Percentiles rank a stretch among this genome's conserved stretches.
phyloP scores from a whole-genome alignment of 108 stramenopile species.

The Fragilaria crotonensis region DNA sequence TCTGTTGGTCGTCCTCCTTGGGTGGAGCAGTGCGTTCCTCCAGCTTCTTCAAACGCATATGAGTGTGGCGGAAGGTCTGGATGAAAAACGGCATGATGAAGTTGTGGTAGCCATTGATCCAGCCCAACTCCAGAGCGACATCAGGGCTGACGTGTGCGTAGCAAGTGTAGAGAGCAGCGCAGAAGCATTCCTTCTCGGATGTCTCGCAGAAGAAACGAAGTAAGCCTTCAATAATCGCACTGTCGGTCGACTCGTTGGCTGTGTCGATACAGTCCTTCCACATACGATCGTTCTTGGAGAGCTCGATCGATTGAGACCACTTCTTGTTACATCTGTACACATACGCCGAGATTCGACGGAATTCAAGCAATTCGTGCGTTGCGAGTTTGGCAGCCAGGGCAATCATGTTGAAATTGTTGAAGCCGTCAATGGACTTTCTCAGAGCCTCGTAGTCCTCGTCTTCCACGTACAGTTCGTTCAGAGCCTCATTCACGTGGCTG shows the following conservation, averaged over 20 bases:
- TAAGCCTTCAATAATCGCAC: constrained; percentile 90
- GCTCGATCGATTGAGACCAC: constrained; percentile 90
- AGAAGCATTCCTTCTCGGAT: constrained; percentile 97
- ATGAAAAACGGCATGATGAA: constrained; percentile 98
- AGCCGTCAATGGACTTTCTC: constrained; percentile 92
- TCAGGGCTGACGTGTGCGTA: constrained; percentile 96
- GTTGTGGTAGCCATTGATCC: constrained; percentile 97
- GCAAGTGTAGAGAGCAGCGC: constrained; percentile 95
- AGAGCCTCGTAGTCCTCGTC: constrained; percentile 98
- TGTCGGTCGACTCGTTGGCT: constrained; percentile 89
- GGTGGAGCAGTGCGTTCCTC: constrained; percentile 91
- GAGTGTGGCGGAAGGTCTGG: constrained; percentile 91
- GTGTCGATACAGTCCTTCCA: constrained; percentile 99
- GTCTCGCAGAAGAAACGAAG: constrained; percentile 98
- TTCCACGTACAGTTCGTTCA: constrained; percentile 96
- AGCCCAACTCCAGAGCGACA: constrained; percentile 97
- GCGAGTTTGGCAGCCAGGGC: constrained; percentile 94
- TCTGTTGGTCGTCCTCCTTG: constrained; percentile 67
- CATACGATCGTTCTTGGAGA: constrained; percentile 98
- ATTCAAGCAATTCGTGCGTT: constrained; percentile 98
- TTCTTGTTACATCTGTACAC: constrained; percentile 98
- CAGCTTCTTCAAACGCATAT: constrained; percentile 72
- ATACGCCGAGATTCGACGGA: constrained; percentile 98
- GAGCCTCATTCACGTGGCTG: constrained; percentile 97
- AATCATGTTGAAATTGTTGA: constrained; percentile 99